A percentile compares a stretch with the other conserved stretches of the same genome.
phyloP scores from a whole-genome alignment of 108 stramenopile genomes.

The Skeletonema costatum region DNA sequence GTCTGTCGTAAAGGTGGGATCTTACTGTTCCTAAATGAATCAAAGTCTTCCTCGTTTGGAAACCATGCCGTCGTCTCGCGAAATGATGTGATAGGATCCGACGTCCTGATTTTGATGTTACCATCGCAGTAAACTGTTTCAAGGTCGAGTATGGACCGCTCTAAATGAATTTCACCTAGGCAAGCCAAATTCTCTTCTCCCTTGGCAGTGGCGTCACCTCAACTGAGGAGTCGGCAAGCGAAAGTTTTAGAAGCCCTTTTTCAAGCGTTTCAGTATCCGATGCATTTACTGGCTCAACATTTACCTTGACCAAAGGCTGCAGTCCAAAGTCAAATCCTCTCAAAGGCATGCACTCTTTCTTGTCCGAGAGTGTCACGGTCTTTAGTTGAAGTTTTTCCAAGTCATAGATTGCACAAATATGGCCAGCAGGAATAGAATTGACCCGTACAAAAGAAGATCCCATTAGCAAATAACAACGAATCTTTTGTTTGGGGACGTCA shows the following conservation, averaged over 20 bases:
- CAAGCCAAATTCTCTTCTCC: conserved; percentile 85
- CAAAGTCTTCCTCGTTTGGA: conserved; percentile 68
- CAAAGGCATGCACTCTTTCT: conserved; percentile 69
- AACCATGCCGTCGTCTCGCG: conserved; percentile 88
- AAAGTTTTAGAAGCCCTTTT: conserved; percentile 72
- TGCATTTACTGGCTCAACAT: conserved; percentile 77
- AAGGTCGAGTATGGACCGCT: conserved; percentile 86
- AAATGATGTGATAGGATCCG: conserved; percentile 88
- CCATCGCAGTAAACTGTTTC: conserved; percentile 66
- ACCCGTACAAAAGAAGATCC: conserved; percentile 84
- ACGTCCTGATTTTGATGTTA: conserved; percentile 72
- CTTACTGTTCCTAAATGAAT: conserved; percentile 47
- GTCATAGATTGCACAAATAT: conserved; percentile 86
- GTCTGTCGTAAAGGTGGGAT: conserved; percentile 66
- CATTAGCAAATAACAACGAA: conserved; percentile 84
- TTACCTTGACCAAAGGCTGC: conserved; percentile 89
- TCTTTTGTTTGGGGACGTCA: conserved; percentile 38
- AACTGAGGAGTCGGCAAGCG: conserved; percentile 83
- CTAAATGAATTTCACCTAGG: conserved; percentile 87
- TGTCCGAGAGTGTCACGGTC: conserved; percentile 74
- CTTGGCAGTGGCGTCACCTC: conserved; percentile 86
- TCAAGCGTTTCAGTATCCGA: conserved; percentile 74
- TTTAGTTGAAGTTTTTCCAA: conserved; percentile 84
- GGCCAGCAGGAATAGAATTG: conserved; percentile 83
- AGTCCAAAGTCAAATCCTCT: conserved; percentile 70